phyloP scores from a whole-genome alignment of 2,329 filamentous ascomycete species.

The Tolypocladium pustulatum region DNA sequence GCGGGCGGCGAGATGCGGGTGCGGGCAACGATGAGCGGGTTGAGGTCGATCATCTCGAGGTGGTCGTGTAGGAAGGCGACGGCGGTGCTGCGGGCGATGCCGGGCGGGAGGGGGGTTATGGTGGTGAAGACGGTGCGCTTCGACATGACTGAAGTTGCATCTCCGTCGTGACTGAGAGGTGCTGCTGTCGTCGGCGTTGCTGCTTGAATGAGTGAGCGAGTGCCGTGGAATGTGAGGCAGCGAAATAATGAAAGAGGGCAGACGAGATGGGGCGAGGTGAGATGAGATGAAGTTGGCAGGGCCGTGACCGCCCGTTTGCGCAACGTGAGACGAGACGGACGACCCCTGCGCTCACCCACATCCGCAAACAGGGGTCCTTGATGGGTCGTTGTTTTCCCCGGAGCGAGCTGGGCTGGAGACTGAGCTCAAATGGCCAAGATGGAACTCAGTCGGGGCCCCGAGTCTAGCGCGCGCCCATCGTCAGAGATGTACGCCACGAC shows the following conservation, averaged over 20 bases:
- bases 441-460: background rate
- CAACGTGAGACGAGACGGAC: background rate
- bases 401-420: background rate
- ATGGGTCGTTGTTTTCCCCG: background rate
- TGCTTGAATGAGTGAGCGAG: no score
- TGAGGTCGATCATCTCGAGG: constrained; percentile 75
- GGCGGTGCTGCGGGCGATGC: constrained; percentile 59
- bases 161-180: no score
- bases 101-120: constrained; percentile 64
- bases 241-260: background rate
- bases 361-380: background rate
- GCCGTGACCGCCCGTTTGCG: background rate
- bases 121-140: constrained; percentile 65
- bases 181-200: background rate
- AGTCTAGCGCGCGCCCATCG: background rate
- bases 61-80: constrained; percentile 70
- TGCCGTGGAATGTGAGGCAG: background rate
- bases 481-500: background rate
- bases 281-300: background rate
- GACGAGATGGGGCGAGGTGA: background rate
- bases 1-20: constrained; percentile 56
- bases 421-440: background rate
- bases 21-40: constrained; percentile 68
- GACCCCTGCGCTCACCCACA: background rate
- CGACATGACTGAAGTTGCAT: constrained; percentile 57